Conservation (phyloP, 139 green algal species). For the Spirogloea muscicola region DNA sequence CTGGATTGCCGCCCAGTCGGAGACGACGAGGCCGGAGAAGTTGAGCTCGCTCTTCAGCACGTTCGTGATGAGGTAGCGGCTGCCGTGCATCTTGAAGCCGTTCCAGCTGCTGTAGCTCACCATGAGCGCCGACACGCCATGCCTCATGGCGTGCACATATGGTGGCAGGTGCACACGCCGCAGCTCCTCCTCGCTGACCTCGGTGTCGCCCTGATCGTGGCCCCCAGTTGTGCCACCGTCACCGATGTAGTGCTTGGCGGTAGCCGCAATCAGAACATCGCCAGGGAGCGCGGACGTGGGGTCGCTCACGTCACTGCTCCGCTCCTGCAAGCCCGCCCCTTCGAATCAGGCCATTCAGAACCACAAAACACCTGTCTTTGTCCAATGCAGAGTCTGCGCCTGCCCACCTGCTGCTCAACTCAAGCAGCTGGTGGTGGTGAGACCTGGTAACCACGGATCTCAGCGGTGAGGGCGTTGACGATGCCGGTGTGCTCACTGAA, state of each 20-base stretch:
- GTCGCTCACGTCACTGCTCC: not conserved
- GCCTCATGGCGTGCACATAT: constrained; percentile 12
- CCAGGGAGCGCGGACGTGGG: not conserved
- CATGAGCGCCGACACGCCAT: constrained; percentile 5
- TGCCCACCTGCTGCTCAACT: too few relatives aligned
- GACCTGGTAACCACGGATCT: constrained; percentile 24
- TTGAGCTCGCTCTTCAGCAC: constrained; percentile 5
- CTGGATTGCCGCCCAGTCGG: constrained; percentile 24
- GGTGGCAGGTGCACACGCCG: constrained; percentile 25
- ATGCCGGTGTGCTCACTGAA: constrained; percentile 16
- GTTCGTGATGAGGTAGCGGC: constrained; percentile 23
- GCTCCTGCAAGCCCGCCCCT: not conserved
- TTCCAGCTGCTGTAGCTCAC: constrained; percentile 39
- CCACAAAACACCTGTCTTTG: too few relatives aligned
- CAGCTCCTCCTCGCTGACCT: constrained; percentile 8
- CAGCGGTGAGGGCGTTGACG: not conserved
- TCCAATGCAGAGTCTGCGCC: too few relatives aligned
- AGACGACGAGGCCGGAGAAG: constrained; percentile 19
- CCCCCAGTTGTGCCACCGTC: constrained; percentile 29
- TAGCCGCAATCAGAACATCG: constrained; percentile 17
- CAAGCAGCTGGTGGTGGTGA: too few relatives aligned
- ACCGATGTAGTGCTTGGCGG: constrained; percentile 34
- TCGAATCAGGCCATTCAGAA: too few relatives aligned
- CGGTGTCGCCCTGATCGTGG: constrained; percentile 16
- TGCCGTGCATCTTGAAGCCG: constrained; percentile 33